Evolutionary conservation across 805 yeast species (phyloP), one percentile per base, ranked within the genome.

Genomic region (Candida dajiaensis): DNA sequence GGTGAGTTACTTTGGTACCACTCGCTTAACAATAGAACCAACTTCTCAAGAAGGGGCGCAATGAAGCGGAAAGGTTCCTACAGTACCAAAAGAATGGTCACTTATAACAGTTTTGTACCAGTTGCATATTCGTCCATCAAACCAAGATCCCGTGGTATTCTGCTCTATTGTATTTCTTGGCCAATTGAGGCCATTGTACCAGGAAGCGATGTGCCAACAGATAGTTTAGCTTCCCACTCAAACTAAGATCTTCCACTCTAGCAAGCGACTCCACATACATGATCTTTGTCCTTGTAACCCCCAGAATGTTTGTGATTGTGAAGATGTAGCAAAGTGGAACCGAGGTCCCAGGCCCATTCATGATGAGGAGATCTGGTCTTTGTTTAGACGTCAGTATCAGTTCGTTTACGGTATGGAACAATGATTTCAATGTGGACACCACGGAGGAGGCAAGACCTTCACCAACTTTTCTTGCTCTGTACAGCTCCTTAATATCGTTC

Each of bases 221-320:
- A 50, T 85, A 70, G 13, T 92, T 60, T 18, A 94, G 62, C 41
- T 66, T 60, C 0, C 98, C 99, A 16, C 90, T 81, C 28, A 89
- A 66, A 58, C 97, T 89, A 44, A 94, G 71, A 3, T 70, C 67
- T 45, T 73, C 70, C 10, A 89, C 96, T 38, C 98, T 70, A 0
- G 98, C 97, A 38, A 92, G 70, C 42, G 94, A 83, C 64, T 92
- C 98, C 22, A 92, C 70, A 59, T 92, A 94, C 1, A 94, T 64
- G 21, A 94, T 81, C 46, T 76, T 68, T 0, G 88, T 78, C 22
- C 59, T 57, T 38, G 72, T 65, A 3, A 72, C 31, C 0, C 79
- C 83, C 13, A 74, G 42, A 43, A 66, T 67, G 52, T 80, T 80
- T 53, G 80, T 58, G 1, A 71, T 20, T 45, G 82, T 77, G n/a